A percentile compares a stretch with the other conserved stretches of the same genome.
phyloP scores from a whole-genome alignment of 1,284 basidiomycete genomes.

The Leccinum angustisporum region DNA sequence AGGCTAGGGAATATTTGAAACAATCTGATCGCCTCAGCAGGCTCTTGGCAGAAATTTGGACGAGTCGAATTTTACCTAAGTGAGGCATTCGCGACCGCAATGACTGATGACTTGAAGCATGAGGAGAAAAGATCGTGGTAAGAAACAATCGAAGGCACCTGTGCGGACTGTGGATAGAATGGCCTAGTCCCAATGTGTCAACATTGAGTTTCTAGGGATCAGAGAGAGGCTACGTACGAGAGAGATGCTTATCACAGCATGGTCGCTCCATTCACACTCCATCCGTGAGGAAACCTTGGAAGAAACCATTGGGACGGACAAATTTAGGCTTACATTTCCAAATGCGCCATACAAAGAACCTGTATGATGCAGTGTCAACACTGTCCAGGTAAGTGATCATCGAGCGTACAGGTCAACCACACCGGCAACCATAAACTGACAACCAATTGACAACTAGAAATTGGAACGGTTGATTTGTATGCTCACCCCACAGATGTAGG shows the following conservation, averaged over 20 bases:
- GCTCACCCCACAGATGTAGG: constrained; percentile 8
- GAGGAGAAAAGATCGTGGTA: not conserved
- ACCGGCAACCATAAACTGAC: constrained; percentile 6
- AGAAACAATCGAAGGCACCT: not conserved
- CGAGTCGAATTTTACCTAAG: not conserved
- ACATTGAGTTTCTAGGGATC: no score
- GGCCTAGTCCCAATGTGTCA: not conserved
- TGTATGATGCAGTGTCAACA: not conserved
- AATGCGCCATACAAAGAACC: constrained; percentile 15
- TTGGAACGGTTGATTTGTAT: not conserved
- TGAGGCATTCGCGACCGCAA: constrained; percentile 4
- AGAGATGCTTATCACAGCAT: constrained; percentile 1
- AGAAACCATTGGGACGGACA: not conserved
- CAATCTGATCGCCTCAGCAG: not conserved
- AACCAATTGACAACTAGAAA: not conserved
- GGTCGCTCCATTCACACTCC: constrained; percentile 4
- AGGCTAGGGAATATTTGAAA: not conserved
- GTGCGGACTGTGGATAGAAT: not conserved
- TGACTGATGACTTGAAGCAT: not conserved
- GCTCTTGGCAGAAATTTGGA: not conserved
- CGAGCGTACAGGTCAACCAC: constrained; percentile 6
- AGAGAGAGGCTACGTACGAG: constrained; percentile 7
- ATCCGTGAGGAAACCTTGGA: not conserved
- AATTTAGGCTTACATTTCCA: constrained; percentile 10
- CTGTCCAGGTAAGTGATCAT: not conserved